A percentile compares a stretch with the other conserved stretches of the same genome.
Evolutionary conservation across 2,329 filamentous ascomycete genomes (phyloP).

Genomic region (Botrytis aclada): DNA sequence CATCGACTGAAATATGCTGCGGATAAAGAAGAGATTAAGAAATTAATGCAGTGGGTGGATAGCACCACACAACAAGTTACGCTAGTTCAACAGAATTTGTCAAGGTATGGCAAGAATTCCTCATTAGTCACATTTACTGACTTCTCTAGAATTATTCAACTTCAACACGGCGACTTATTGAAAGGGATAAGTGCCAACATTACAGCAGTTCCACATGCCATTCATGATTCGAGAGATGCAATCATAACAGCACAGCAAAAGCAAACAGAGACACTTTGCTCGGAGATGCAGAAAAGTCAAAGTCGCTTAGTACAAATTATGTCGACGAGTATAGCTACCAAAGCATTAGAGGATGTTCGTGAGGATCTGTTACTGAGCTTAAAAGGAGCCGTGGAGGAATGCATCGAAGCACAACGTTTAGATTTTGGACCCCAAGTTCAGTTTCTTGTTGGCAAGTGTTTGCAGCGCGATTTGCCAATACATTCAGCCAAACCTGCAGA

Average conservation of each 20-base stretch:
- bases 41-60: background rate
- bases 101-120: background rate
- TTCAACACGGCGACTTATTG: background rate
- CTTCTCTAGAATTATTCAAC: background rate
- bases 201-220: background rate
- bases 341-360: background rate
- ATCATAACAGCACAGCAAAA: background rate
- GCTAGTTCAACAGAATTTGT: background rate
- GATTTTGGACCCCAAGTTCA: background rate
- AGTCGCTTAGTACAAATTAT: background rate
- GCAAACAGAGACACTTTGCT: background rate
- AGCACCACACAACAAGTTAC: background rate
- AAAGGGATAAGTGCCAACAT: background rate
- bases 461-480: background rate
- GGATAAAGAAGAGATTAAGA: background rate
- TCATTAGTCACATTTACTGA: background rate
- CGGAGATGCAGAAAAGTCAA: background rate
- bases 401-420: background rate
- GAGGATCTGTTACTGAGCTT: background rate
- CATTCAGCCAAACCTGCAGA: background rate
- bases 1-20: background rate
- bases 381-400: background rate
- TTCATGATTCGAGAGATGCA: background rate
- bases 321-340: background rate
- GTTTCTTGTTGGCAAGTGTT: background rate